These are phyloP conservation scores for Aspergillus pseudoterreus DNA, from an alignment of 2,329 filamentous ascomycete species.

Conservation along the genomic window DNA sequence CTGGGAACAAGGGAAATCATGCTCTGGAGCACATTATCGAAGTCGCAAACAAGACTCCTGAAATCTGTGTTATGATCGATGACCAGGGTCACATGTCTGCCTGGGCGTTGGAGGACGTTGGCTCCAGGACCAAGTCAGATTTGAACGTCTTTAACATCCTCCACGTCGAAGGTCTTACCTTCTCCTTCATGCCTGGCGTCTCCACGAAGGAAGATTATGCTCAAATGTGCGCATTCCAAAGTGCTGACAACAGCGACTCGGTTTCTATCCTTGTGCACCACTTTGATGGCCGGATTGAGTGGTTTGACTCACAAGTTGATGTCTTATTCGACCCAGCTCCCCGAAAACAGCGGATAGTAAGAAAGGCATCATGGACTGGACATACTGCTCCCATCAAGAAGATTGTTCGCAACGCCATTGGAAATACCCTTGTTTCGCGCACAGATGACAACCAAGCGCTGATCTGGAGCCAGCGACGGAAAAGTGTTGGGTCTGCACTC, in stretches of 20 bases:
- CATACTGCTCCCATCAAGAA: constrained; percentile 79
- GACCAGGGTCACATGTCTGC: constrained; percentile 82
- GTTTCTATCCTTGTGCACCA: constrained; percentile 75
- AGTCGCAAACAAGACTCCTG: constrained; percentile 77
- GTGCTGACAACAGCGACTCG: constrained; percentile 56
- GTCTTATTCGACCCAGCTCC: constrained; percentile 72
- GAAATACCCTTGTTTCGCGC: constrained; percentile 74
- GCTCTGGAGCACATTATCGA: constrained; percentile 81
- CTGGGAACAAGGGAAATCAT: constrained; percentile 60
- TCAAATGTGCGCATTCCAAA: constrained; percentile 71
- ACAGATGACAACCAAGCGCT: constrained; percentile 75
- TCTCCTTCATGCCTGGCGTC: constrained; percentile 34
- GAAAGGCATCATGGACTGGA: constrained; percentile 73
- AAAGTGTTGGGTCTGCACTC: constrained; percentile 52
- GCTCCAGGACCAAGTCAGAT: constrained; percentile 62
- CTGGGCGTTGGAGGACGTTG: constrained; percentile 87
- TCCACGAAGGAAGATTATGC: constrained; percentile 52
- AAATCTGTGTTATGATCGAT: constrained; percentile 83
- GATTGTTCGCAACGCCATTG: constrained; percentile 79
- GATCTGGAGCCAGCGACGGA: constrained; percentile 70
- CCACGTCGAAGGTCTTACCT: constrained; percentile 62
- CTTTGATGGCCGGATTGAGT: constrained; percentile 79
- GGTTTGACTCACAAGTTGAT: constrained; percentile 74
- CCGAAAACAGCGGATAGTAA: constrained; percentile 55
- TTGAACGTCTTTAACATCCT: constrained; percentile 80